phyloP scores from a whole-genome alignment of 148 eudicot species.

The Euryodendron excelsum region DNA sequence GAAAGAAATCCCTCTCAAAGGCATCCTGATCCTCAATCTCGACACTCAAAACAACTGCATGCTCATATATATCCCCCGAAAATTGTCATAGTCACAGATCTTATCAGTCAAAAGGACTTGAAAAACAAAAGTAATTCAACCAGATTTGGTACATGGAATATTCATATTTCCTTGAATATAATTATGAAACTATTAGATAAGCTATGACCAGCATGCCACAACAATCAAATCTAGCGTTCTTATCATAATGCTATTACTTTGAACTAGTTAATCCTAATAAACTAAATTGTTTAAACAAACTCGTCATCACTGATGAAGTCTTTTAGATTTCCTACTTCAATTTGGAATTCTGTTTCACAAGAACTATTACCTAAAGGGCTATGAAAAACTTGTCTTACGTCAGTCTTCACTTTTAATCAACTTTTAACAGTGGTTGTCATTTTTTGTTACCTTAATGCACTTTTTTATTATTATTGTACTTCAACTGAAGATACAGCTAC shows the following conservation, averaged over 20 bases:
- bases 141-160: not conserved
- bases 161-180: not conserved
- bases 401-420: not conserved
- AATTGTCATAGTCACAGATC: not conserved
- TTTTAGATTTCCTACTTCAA: no score
- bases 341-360: no score
- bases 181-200: not conserved
- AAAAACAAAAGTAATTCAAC: not conserved
- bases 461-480: not conserved
- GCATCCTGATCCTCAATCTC: slow-evolving; percentile 93
- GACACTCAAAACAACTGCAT: slow-evolving; percentile 87
- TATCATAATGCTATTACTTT: not conserved
- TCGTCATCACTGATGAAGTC: no score
- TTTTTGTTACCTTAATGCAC: not conserved
- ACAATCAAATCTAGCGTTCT: not conserved
- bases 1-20: slow-evolving; percentile 89
- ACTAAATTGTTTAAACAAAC: no score
- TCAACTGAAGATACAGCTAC: not conserved
- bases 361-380: no score
- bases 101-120: not conserved
- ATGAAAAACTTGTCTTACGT: no score
- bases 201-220: not conserved
- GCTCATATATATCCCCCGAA: slow-evolving; percentile 92
- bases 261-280: not conserved
- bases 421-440: not conserved